A percentile compares a stretch with the other conserved stretches of the same genome.
Evolutionary conservation across 108 stramenopile species (phyloP).

Genomic region (Epithemia pelagica): DNA sequence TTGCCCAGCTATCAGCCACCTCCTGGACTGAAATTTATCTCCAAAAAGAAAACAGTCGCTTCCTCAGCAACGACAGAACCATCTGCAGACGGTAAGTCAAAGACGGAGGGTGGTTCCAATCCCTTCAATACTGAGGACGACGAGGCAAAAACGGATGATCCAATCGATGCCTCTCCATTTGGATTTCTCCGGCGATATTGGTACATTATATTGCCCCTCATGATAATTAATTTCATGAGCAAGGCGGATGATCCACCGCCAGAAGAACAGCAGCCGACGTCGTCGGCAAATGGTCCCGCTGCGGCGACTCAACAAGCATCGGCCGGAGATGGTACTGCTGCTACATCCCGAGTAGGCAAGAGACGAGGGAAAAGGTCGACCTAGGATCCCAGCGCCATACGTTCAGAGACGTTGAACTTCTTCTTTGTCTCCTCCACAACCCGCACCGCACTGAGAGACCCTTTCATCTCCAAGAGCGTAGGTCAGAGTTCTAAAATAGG

Average conservation of each 20-base stretch:
- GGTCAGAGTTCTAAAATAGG: too few relatives aligned
- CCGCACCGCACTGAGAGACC: too few relatives aligned
- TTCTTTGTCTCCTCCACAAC: too few relatives aligned
- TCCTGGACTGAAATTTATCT: conserved; percentile 58
- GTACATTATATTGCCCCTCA: conserved; percentile 72
- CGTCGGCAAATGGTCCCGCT: not conserved
- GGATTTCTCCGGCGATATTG: conserved; percentile 63
- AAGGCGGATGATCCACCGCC: not conserved
- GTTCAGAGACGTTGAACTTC: too few relatives aligned
- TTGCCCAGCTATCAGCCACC: conserved; percentile 56
- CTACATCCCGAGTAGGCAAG: not conserved
- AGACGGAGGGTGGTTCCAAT: conserved; percentile 9
- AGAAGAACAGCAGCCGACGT: not conserved
- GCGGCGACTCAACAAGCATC: not conserved
- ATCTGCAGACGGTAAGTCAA: not conserved
- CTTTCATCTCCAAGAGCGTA: too few relatives aligned
- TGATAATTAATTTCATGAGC: conserved; percentile 39
- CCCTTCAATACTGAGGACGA: not conserved
- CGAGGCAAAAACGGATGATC: conserved; percentile 12
- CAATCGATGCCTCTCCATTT: conserved; percentile 12
- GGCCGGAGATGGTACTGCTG: not conserved
- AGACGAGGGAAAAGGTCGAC: not conserved
- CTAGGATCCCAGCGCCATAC: too few relatives aligned
- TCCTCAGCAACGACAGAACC: conserved; percentile 17
- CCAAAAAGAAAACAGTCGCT: conserved; percentile 18